Conservation (phyloP, 768 basidiomycete species). For the Myochromella boudieri region DNA sequence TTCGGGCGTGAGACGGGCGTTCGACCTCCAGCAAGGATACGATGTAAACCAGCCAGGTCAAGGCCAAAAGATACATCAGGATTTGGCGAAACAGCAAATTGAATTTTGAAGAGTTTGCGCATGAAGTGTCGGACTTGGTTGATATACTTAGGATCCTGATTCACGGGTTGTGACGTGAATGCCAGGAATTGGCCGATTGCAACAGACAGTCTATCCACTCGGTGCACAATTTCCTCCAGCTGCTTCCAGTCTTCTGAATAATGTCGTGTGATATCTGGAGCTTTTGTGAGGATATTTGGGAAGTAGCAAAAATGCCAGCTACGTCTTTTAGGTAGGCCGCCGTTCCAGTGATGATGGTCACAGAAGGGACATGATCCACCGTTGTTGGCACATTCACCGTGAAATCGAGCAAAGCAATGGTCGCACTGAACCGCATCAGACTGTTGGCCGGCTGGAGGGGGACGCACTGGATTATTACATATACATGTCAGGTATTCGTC, state of each 20-base stretch:
- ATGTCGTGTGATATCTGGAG: constrained; percentile 76
- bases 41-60: constrained; percentile 80
- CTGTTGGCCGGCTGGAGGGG: constrained; percentile 68
- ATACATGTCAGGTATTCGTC: constrained; percentile 89
- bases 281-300: constrained; percentile 64
- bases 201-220: constrained; percentile 71
- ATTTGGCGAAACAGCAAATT: constrained; percentile 83
- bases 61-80: constrained; percentile 81
- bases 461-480: constrained; percentile 72
- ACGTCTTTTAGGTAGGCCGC: constrained; percentile 77
- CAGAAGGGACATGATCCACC: constrained; percentile 94
- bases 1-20: constrained; percentile 52
- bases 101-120: constrained; percentile 87
- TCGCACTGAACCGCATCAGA: constrained; percentile 91
- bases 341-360: constrained; percentile 91
- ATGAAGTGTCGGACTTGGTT: constrained; percentile 87
- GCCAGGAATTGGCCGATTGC: constrained; percentile 81
- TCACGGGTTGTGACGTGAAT: constrained; percentile 64
- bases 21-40: constrained; percentile 71
- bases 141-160: constrained; percentile 76
- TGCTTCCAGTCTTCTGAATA: constrained; percentile 83
- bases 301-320: constrained; percentile 84
- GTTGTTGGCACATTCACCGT: constrained; percentile 80
- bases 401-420: constrained; percentile 85
- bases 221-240: constrained; percentile 76